Conservation (phyloP, 1,284 basidiomycete species). For the Porodaedalea pini region DNA sequence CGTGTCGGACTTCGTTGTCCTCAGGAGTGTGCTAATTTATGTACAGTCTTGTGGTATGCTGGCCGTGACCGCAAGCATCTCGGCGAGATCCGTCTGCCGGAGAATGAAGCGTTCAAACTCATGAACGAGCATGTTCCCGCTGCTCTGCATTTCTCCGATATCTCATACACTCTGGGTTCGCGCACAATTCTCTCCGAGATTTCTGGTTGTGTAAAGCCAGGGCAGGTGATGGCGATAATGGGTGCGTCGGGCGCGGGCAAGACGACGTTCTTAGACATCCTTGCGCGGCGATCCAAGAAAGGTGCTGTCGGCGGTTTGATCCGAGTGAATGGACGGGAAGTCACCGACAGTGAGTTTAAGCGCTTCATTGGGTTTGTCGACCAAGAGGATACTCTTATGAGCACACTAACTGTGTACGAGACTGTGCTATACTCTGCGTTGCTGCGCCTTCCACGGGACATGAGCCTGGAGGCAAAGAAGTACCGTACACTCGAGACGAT, state of each 20-base stretch:
- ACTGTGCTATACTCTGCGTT: slow-evolving; percentile 93
- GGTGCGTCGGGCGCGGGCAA: slow-evolving; percentile 96
- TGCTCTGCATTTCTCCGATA: slow-evolving; percentile 81
- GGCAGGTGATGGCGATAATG: slow-evolving; percentile 92
- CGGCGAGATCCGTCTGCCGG: slow-evolving; percentile 76
- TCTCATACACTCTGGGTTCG: slow-evolving; percentile 75
- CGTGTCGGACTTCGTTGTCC: slow-evolving; percentile 17
- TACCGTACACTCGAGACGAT: slow-evolving; percentile 93
- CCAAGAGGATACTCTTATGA: slow-evolving; percentile 96
- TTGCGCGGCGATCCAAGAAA: slow-evolving; percentile 85
- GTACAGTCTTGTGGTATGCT: slow-evolving; percentile 81
- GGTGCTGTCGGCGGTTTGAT: slow-evolving; percentile 74
- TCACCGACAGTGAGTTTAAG: slow-evolving; percentile 75
- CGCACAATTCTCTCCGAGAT: slow-evolving; percentile 77
- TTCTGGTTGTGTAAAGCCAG: slow-evolving; percentile 79
- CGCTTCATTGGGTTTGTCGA: slow-evolving; percentile 93
- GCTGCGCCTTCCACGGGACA: slow-evolving; percentile 86
- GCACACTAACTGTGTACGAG: slow-evolving; percentile 96
- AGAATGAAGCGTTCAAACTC: slow-evolving; percentile 77
- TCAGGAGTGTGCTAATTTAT: slow-evolving; percentile 2
- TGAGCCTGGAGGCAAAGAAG: slow-evolving; percentile 92
- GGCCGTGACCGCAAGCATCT: slow-evolving; percentile 70
- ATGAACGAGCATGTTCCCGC: slow-evolving; percentile 95
- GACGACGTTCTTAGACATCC: slow-evolving; percentile 93
- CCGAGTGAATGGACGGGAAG: slow-evolving; percentile 82